Conservation (phyloP, 148 eudicot genomes). For the Rheum nobile region DNA sequence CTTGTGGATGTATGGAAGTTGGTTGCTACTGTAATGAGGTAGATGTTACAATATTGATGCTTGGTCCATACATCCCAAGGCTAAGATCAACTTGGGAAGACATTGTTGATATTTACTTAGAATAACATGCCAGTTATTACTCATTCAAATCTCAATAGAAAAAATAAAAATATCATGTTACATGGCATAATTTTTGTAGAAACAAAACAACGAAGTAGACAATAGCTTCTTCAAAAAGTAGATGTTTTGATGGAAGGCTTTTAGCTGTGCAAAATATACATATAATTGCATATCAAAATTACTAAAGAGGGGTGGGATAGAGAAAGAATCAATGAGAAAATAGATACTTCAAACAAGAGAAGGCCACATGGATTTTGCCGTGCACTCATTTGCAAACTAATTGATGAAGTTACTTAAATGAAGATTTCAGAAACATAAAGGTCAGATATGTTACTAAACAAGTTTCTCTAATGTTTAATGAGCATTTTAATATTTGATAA, state of each 20-base stretch:
- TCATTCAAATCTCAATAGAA: not conserved
- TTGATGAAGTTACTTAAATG: not conserved
- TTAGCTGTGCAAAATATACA: not conserved
- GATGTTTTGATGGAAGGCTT: not conserved
- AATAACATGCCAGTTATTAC: conserved; percentile 16
- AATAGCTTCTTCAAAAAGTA: not conserved
- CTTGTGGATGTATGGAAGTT: conserved; percentile 40
- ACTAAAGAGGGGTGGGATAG: not conserved
- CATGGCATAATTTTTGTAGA: not conserved
- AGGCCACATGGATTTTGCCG: not conserved
- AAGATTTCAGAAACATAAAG: not conserved
- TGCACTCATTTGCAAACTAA: not conserved
- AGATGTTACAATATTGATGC: conserved; percentile 41
- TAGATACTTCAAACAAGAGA: not conserved
- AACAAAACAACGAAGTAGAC: not conserved
- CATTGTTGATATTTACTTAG: conserved; percentile 56
- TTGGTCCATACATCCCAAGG: conserved; percentile 60
- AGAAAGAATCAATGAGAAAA: not conserved
- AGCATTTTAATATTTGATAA: too few species aligned
- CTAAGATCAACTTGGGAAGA: conserved; percentile 63
- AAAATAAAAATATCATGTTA: not conserved
- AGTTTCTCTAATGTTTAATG: not conserved
- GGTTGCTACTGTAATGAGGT: conserved; percentile 58
- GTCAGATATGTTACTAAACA: not conserved
- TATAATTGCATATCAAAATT: not conserved